Conservation (phyloP, 2,329 filamentous ascomycete species). For the Phialophora expanda region DNA sequence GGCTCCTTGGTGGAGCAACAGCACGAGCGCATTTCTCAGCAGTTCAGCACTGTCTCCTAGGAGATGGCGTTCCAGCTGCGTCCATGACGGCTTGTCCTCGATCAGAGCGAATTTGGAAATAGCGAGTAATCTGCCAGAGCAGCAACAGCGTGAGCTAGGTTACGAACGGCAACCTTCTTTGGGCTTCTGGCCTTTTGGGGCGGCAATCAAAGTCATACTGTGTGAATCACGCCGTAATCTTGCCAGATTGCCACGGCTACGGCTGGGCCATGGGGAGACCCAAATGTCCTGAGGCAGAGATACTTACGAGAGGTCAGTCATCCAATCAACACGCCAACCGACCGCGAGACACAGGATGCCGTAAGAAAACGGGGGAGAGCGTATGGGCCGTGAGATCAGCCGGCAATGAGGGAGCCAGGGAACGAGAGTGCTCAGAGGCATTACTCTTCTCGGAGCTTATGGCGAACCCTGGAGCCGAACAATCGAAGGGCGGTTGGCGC, state of each 20-base stretch:
- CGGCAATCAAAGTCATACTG: background rate
- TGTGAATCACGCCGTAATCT: background rate
- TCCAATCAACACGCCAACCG: constrained; percentile 2
- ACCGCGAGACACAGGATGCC: constrained; percentile 14
- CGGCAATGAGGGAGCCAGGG: background rate
- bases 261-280: background rate
- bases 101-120: background rate
- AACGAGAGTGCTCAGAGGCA: constrained; percentile 1
- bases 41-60: constrained; percentile 2
- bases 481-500: background rate
- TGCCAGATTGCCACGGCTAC: constrained; percentile 6
- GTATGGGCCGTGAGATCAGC: constrained; percentile 17
- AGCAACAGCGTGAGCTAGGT: background rate
- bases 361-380: constrained; percentile 20
- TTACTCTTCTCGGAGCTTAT: constrained; percentile 19
- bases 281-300: constrained; percentile 3
- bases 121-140: background rate
- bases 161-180: background rate
- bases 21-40: constrained; percentile 9
- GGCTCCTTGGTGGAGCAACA: background rate
- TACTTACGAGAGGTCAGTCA: background rate
- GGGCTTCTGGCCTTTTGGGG: constrained; percentile 1
- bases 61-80: constrained; percentile 5
- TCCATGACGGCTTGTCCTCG: constrained; percentile 1
- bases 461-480: constrained; percentile 15